Conservation (phyloP, 179 eudicot genomes). For the Dionaea muscipula region DNA sequence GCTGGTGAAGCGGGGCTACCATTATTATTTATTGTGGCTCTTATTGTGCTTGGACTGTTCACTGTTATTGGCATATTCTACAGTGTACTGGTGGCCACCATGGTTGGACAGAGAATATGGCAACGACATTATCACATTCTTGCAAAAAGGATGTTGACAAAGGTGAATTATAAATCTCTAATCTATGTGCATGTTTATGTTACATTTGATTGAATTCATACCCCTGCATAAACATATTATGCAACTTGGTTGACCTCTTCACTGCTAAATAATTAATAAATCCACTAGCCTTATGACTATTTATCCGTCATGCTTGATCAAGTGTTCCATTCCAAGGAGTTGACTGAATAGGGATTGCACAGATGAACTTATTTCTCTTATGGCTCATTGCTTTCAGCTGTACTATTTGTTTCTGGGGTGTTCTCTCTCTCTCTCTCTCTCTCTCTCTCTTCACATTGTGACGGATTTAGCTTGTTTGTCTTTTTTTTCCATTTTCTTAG, state of each 20-base stretch:
- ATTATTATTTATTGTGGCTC: conserved; percentile 54
- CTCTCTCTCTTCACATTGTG: no score
- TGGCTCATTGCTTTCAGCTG: no score
- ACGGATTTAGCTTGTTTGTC: no score
- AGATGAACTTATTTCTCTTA: no score
- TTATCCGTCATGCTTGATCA: no score
- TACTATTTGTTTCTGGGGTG: no score
- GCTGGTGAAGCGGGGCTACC: conserved; percentile 95
- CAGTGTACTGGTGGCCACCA: conserved; percentile 85
- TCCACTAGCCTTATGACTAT: no score
- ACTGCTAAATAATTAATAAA: neutral
- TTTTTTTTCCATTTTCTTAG: no score
- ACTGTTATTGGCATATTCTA: conserved; percentile 88
- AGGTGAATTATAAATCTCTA: conserved; percentile 33
- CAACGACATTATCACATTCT: conserved; percentile 97
- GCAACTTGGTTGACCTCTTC: neutral
- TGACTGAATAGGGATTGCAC: no score
- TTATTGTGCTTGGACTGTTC: conserved; percentile 66
- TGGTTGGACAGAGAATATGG: conserved; percentile 98
- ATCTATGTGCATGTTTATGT: neutral
- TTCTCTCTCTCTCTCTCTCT: no score
- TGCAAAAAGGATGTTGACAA: conserved; percentile 92
- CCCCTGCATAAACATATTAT: neutral
- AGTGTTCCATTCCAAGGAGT: no score
- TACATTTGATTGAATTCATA: neutral